Evolutionary conservation across 2,329 filamentous ascomycete genomes (phyloP), one percentile per base, ranked within the genome.

Genomic region (Biscogniauxia mediterranea): DNA sequence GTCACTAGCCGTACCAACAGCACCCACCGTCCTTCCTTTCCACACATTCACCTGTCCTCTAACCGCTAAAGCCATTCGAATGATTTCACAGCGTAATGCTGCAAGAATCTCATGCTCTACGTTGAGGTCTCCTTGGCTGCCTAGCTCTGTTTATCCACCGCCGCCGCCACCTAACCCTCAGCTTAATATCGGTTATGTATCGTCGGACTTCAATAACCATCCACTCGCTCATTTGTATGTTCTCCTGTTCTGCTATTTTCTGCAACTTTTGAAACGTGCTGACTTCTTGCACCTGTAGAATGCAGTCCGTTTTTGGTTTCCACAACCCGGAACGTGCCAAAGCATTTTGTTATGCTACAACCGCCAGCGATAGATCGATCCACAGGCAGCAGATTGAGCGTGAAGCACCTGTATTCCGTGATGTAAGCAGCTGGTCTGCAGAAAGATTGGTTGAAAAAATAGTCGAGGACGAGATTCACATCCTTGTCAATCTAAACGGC

Each of bases 131-230:
- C 86, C 93, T 4, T 99, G 95, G 95, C 84, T 99, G 54, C 89
- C 94, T 6, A 73, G 78, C 53, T 88, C 87, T 0, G 91, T 98
- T 0, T 97, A 91, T 70, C 85, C 86, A n/a, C 95, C 95, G 2
- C 95, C 95, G 0, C 76, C 85, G 2, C 93, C 95, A 1, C 95
- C 95, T 1, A 83, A 81, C 52, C 93, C 93, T 0, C 86, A 89
- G 66, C 82, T 99, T n/a, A 94, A 92, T 67, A 87, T 99, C 62
- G 95, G 95, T 54, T 99, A 99, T 74, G 88, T 99, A 46, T 98
- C 95, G 3, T 98, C 95, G 0, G 95, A 99, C 76, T 99, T 99
- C 78, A 99, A 99, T 73, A 99, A 99, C 70, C 95, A 99, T 73
- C 95, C 95, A 3, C 80, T 99, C 38, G 95, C 95, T 23, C 95